Evolutionary conservation across 2,329 filamentous ascomycete species (phyloP), one percentile per base, ranked within the genome.

Genomic region (Aspergillus fijiensis): DNA sequence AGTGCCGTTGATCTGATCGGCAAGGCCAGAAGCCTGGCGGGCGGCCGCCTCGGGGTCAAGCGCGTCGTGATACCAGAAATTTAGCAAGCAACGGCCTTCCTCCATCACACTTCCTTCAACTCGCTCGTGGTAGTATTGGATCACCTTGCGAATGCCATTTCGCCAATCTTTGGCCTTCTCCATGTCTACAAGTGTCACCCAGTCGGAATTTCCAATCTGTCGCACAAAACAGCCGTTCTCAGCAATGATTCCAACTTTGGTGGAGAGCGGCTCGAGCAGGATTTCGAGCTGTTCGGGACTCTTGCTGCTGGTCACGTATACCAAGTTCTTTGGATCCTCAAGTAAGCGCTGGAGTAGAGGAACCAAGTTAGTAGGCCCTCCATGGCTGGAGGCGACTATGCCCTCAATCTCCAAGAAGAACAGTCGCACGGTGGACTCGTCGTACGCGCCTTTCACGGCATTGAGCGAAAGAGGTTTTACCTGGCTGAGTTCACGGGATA

Each of bases 371-470:
- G 91, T 89, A 67, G 89, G 87, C 57, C 86, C 88, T 61, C 89
- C 86, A 0, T 89, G 87, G 4, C 89, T 89, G 81, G 90, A 91
- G 61, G 87, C 89, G 54, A 92, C 88, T 10, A 96, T 81, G 27
- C 91, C 91, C 72, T 96, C 92, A 70, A 96, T 95, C 71, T 97
- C 93, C 49, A 98, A 82, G 65, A 98, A 87, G 75, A 98, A 95
- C 1, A 97, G 80, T 10, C 93, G 86, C 25, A 85, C 84, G 39
- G 84, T 74, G 0, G 89, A 84, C 3, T 78, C 72, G 61, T 84
- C 79, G 74, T 96, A 98, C 60, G 87, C 83, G 45, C 84, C 77
- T 3, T 82, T 77, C 4, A 96, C 79, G 0, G 80, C 75, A 31
- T 80, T 83, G 35, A 91, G 77, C 3, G 89, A 92, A 5, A 97